Evolutionary conservation across 495 filamentous ascomycete species (phyloP), one percentile per base, ranked within the genome.

Genomic region (Aspergillus campestris): DNA sequence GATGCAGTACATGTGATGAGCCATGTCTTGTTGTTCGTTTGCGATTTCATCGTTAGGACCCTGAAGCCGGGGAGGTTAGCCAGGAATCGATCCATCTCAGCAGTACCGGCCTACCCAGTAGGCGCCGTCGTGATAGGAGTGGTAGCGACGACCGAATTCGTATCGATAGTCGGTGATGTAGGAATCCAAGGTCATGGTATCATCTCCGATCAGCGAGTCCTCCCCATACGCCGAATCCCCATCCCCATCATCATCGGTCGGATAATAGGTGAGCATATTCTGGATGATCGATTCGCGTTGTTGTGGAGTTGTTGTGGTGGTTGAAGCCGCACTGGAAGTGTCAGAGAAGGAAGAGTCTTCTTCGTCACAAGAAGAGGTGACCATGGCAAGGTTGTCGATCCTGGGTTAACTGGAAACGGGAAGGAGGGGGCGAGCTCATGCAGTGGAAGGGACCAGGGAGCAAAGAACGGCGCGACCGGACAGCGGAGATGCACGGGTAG

Each of bases 141-240:
- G 80, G 53, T 85, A 85, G 32, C 80, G 69, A 31, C 81, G 62
- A n/a, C 82, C 82, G 50, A 82, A 82, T 51, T 86, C 60, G 43
- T 67, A 67, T 31, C 63, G 57, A 46, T 60, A 53, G 40, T 55
- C 55, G 31, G 54, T 55, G 47, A 57, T 60, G 35, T 60, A 52
- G 27, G 47, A 49, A 9, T 51, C 45, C 15, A 57, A 31, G 1
- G 51, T 54, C 18, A 52, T 48, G 8, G 49, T 60, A 35, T 57
- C 49, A 36, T 57, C 51, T 13, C 47, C 40, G 31, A 60, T 47
- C 12, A 52, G 13, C 14, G 51, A 57, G 12, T 60, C 57, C 8
- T 55, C 53, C 3, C 47, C 53, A 32, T 57, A 60, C 5, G 54
- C 51, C 2, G 53, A 60, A 42, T 56, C 53, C 8, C 13, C 37